A percentile compares a stretch with the other conserved stretches of the same genome.
Evolutionary conservation across 768 basidiomycete genomes (phyloP).

Genomic region (Trametes meyenii): DNA sequence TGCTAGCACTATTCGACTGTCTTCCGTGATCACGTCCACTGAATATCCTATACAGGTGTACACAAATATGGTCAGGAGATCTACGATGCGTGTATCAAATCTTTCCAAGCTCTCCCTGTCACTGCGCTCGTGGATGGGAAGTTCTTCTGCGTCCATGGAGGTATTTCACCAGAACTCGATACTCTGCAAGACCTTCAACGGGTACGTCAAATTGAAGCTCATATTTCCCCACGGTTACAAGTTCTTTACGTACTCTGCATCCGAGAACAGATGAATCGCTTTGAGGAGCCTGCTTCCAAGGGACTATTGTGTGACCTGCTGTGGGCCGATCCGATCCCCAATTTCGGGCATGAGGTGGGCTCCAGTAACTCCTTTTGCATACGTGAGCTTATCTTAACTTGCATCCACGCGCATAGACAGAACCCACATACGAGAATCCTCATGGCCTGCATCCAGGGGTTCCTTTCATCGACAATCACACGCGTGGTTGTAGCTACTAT

Average conservation of each 20-base stretch:
- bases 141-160: conserved; percentile 98
- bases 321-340: conserved; percentile 92
- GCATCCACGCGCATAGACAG: conserved; percentile 12
- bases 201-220: conserved; percentile 39
- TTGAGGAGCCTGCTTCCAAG: conserved; percentile 89
- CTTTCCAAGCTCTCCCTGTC: conserved; percentile 89
- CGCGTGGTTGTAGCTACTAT: conserved; percentile 89
- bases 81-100: conserved; percentile 91
- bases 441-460: conserved; percentile 56
- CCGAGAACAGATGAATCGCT: conserved; percentile 77
- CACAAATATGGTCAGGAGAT: conserved; percentile 87
- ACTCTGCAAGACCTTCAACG: conserved; percentile 73
- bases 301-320: conserved; percentile 93
- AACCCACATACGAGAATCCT: conserved; percentile 27
- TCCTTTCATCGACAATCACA: conserved; percentile 78
- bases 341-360: conserved; percentile 83
- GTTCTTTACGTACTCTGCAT: neutral
- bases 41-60: conserved; percentile 53
- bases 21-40: conserved; percentile 1
- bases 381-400: neutral
- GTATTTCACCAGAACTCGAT: conserved; percentile 85
- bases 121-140: conserved; percentile 91
- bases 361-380: neutral
- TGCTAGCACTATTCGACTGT: conserved; percentile 28
- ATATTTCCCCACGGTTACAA: neutral